Evolutionary conservation across 176 grass and related monocot genomes (phyloP), one percentile per base, ranked within the genome.

Genomic region (Lolium rigidum): DNA sequence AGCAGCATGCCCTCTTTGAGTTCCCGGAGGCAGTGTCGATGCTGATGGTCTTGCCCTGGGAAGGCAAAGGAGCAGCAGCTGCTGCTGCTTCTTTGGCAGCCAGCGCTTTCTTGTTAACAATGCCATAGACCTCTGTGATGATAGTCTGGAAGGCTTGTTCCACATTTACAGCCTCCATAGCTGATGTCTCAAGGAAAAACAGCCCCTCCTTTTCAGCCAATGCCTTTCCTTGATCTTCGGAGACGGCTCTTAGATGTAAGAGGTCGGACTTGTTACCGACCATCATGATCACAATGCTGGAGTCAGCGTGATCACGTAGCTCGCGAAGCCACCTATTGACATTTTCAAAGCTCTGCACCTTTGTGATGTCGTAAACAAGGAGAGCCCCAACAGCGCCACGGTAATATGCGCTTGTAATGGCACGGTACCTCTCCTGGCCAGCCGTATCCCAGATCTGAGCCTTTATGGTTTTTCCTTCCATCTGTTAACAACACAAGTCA

Each of bases 361-460:
- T 97, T 71, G 95, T 94, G 72, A 97, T 90, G 81, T 97, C 95
- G 41, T 97, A 97, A 26, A 94, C 92, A 74, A 94, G 88, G 38
- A 97, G 85, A 12, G 95, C 95, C 55, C 95, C 95, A 12, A 92
- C 92, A 1, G 95, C 95, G 0, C 95, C 95, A 10, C 95, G 86
- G 68, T 95, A 95, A 76, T 95, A 95, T 1, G 93, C 93, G 58
- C 90, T 95, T 62, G 95, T 97, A 66, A 97, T 97, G 13, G 95
- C 95, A 52, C 92, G 92, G 68, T 97, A 97, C 84, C 95, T 92
- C 84, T 97, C 95, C 70, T 97, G 95, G 15, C 95, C 92, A 18
- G 95, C 95, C 28, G 95, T 97, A 86, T 97, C 95, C 95, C 95
- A 97, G 63, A 97, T 92, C 70, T 97, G 95, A 80, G 92, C 95